Percentiles rank a stretch among this genome's conserved stretches.
These are phyloP conservation scores for Penicillium robsamsonii DNA, from an alignment of 495 filamentous ascomycete species.

Conservation along the genomic window DNA sequence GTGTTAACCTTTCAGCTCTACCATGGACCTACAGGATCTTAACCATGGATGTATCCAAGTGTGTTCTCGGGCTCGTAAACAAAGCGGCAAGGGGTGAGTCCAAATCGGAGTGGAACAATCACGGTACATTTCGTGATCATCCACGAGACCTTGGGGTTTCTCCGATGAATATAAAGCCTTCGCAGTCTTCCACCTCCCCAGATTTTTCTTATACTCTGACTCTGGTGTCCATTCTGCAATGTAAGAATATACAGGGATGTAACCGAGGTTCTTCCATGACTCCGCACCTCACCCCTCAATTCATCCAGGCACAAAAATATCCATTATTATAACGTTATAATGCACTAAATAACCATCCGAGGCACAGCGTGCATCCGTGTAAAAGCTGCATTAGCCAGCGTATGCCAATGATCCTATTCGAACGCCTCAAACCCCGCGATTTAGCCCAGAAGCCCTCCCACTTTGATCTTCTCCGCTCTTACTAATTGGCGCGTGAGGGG, in stretches of 20 bases:
- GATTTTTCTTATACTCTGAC: neutral
- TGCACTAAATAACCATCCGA: neutral
- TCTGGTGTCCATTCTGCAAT: neutral
- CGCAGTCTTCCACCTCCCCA: neutral
- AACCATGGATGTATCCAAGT: too few species aligned
- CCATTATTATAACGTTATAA: neutral
- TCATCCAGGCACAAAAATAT: neutral
- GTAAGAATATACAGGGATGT: neutral
- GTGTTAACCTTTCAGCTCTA: too few species aligned
- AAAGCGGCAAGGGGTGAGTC: neutral
- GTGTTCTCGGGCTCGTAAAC: too few species aligned
- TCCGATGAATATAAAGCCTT: neutral
- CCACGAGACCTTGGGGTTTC: neutral
- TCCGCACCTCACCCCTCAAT: conserved; percentile 2
- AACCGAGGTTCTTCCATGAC: neutral
- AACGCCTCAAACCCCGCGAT: neutral
- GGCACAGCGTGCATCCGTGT: neutral
- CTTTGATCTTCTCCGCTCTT: neutral
- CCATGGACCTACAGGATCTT: too few species aligned
- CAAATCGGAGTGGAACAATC: too few species aligned
- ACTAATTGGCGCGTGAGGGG: neutral
- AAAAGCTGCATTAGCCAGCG: neutral
- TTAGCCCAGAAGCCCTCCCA: neutral
- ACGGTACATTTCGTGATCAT: neutral
- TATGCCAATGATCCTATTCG: neutral